phyloP scores from a whole-genome alignment of 2,329 filamentous ascomycete genomes.

The Sporothrix sp. region DNA sequence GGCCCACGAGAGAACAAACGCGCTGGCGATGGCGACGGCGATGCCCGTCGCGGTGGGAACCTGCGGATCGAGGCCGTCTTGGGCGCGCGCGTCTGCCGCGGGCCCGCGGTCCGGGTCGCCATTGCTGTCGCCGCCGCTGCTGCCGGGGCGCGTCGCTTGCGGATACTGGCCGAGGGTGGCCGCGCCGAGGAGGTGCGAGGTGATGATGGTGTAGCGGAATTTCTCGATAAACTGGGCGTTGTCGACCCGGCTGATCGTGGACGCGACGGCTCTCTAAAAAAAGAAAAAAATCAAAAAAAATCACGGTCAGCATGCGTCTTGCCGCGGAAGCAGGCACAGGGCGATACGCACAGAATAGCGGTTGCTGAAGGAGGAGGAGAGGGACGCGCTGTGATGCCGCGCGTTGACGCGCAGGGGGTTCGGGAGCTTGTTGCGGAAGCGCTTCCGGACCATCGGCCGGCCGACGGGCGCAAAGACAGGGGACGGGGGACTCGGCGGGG shows the following conservation, averaged over 20 bases:
- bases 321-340: background rate
- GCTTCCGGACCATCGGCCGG: constrained; percentile 42
- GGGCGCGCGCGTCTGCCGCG: background rate
- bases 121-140: background rate
- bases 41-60: constrained; percentile 32
- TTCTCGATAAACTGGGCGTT: constrained; percentile 82
- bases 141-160: constrained; percentile 8
- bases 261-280: constrained; percentile 55
- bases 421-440: constrained; percentile 41
- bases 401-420: constrained; percentile 35
- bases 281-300: background rate
- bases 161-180: constrained; percentile 39
- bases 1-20: constrained; percentile 58
- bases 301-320: background rate
- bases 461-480: constrained; percentile 49
- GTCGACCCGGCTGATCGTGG: constrained; percentile 63
- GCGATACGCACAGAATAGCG: constrained; percentile 40
- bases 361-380: constrained; percentile 37
- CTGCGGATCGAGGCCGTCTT: constrained; percentile 13
- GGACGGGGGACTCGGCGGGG: constrained; percentile 34
- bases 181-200: constrained; percentile 75
- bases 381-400: constrained; percentile 28
- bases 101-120: background rate
- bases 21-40: constrained; percentile 51
- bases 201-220: constrained; percentile 87